phyloP scores from a whole-genome alignment of 2,329 filamentous ascomycete genomes.

The Davidsoniella virescens region DNA sequence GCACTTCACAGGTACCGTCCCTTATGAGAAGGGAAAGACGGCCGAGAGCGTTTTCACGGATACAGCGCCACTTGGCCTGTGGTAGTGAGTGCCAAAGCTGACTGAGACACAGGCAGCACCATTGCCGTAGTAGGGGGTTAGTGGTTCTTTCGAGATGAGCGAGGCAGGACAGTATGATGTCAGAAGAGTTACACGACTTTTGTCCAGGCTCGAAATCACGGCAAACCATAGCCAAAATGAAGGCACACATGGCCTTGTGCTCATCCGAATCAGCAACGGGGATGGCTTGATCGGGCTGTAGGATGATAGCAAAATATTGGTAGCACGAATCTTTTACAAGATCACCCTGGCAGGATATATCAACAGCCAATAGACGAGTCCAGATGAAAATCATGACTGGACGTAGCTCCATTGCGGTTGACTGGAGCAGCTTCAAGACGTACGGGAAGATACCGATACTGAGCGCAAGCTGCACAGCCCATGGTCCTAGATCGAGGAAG shows the following conservation, averaged over 20 bases:
- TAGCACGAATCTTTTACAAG: conserved; percentile 94
- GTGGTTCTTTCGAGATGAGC: conserved; percentile 70
- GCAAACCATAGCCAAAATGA: conserved; percentile 94
- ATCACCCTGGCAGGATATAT: conserved; percentile 84
- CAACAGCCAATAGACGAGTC: conserved; percentile 88
- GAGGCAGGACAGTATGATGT: conserved; percentile 79
- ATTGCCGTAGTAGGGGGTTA: conserved; percentile 79
- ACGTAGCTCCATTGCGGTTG: conserved; percentile 83
- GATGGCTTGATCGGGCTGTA: conserved; percentile 69
- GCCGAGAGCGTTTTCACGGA: conserved; percentile 68
- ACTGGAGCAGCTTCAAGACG: conserved; percentile 91
- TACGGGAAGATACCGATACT: conserved; percentile 99
- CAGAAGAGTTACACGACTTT: conserved; percentile 75
- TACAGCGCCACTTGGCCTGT: conserved; percentile 92
- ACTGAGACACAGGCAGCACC: conserved; percentile 89
- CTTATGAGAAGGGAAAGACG: conserved; percentile 66
- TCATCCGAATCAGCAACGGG: conserved; percentile 80
- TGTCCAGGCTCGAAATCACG: conserved; percentile 87
- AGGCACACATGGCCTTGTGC: conserved; percentile 97
- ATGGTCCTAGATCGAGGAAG: conserved; percentile 88
- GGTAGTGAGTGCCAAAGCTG: conserved; percentile 85
- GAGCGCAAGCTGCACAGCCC: conserved; percentile 94
- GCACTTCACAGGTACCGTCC: conserved; percentile 80
- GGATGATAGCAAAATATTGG: conserved; percentile 86
- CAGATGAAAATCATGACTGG: conserved; percentile 99